phyloP scores from a whole-genome alignment of 345 rosid genomes.

The Populus alba region DNA sequence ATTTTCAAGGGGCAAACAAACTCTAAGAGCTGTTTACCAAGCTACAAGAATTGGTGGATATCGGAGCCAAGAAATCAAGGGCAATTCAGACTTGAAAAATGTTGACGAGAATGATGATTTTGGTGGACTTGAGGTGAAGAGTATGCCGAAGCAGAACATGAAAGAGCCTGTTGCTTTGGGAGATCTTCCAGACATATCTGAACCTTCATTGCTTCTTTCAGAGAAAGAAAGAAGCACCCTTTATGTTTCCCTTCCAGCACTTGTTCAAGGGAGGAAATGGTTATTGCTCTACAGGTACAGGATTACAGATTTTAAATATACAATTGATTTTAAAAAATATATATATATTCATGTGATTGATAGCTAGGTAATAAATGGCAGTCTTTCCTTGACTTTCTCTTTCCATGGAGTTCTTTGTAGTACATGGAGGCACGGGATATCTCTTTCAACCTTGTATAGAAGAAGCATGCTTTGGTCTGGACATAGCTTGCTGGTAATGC shows the following conservation, averaged over 20 bases:
- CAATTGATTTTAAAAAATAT: not conserved
- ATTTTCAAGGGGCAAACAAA: slow-evolving; percentile 69
- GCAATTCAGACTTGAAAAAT: slow-evolving; percentile 35
- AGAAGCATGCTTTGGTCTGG: slow-evolving; percentile 98
- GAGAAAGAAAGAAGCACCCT: slow-evolving; percentile 57
- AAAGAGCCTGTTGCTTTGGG: slow-evolving; percentile 37
- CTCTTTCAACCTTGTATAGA: slow-evolving; percentile 84
- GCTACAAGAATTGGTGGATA: slow-evolving; percentile 50
- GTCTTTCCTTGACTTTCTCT: slow-evolving; percentile 6
- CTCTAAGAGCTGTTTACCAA: slow-evolving; percentile 55
- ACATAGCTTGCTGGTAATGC: slow-evolving; percentile 79
- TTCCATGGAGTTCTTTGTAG: slow-evolving; percentile 33
- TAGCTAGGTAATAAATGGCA: not conserved
- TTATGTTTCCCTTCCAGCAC: slow-evolving; percentile 76
- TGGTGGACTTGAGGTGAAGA: slow-evolving; percentile 62
- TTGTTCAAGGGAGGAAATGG: slow-evolving; percentile 94
- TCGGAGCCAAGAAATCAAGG: slow-evolving; percentile 47
- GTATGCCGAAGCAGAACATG: slow-evolving; percentile 33
- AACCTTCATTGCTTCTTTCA: slow-evolving; percentile 78
- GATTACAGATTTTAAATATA: not conserved
- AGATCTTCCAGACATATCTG: slow-evolving; percentile 57
- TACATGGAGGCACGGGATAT: slow-evolving; percentile 98
- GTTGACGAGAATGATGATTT: slow-evolving; percentile 36
- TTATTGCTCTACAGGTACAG: slow-evolving; percentile 79
- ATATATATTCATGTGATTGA: not conserved